Conservation (phyloP, 2,329 filamentous ascomycete species). For the Neopestalotiopsis rosae region DNA sequence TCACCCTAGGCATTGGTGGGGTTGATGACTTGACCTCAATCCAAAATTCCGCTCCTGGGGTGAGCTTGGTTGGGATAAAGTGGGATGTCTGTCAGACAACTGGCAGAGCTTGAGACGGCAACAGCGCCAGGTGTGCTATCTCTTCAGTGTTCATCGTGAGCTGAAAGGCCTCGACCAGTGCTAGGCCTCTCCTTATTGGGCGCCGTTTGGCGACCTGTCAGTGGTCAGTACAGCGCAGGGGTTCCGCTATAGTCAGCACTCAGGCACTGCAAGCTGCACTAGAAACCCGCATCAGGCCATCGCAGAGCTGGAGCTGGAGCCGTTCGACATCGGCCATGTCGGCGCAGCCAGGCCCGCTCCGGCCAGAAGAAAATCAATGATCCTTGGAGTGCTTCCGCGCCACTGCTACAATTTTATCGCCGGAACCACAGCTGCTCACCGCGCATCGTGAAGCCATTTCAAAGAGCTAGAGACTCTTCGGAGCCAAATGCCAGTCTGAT, state of each 20-base stretch:
- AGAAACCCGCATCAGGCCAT: background rate
- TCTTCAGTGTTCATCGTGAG: background rate
- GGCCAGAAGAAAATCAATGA: slow-evolving; percentile 16
- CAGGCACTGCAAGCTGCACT: background rate
- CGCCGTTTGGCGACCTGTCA: background rate
- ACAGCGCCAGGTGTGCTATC: background rate
- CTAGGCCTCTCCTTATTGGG: background rate
- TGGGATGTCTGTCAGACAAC: background rate
- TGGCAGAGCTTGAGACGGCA: background rate
- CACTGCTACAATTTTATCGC: slow-evolving; percentile 2
- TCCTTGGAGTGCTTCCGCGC: background rate
- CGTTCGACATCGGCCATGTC: slow-evolving; percentile 3
- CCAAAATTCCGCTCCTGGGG: background rate
- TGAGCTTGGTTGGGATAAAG: background rate
- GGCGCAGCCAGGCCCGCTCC: background rate
- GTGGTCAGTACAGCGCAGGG: background rate
- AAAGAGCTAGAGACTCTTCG: background rate
- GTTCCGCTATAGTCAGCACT: background rate
- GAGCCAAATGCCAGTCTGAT: background rate
- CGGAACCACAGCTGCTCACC: background rate
- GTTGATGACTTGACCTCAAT: background rate
- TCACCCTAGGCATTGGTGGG: background rate
- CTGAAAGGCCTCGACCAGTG: background rate
- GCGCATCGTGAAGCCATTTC: background rate
- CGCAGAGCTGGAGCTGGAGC: background rate